These are phyloP conservation scores for Nicotiana knightiana DNA, from an alignment of 257 asterid genomes.

Conservation along the genomic window DNA sequence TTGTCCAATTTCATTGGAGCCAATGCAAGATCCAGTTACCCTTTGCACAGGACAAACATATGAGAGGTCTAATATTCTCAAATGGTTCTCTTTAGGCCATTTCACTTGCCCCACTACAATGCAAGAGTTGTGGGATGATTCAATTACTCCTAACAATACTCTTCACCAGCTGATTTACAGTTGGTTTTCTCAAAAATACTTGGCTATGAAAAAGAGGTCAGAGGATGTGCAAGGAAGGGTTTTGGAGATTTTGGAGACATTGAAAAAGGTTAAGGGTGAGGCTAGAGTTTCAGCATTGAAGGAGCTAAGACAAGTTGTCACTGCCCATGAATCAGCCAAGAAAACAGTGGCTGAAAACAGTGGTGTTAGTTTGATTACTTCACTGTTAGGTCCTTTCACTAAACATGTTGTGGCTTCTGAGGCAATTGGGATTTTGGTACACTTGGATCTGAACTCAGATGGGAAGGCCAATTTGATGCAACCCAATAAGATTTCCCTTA, in stretches of 20 bases:
- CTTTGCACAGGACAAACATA: slow-evolving; percentile 87
- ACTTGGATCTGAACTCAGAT: slow-evolving; percentile 42
- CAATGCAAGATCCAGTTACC: slow-evolving; percentile 78
- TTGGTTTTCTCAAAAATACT: slow-evolving; percentile 76
- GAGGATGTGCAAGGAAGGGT: slow-evolving; percentile 79
- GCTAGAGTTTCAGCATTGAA: slow-evolving; percentile 52
- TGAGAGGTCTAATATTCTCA: slow-evolving; percentile 57
- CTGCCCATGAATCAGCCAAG: slow-evolving; percentile 43
- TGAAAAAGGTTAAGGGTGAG: slow-evolving; percentile 66
- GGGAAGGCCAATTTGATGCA: slow-evolving; percentile 51
- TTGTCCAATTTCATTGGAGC: slow-evolving; percentile 73
- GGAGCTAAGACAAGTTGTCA: slow-evolving; percentile 46
- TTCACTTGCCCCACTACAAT: slow-evolving; percentile 67
- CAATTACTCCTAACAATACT: slow-evolving; percentile 62
- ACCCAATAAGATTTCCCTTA: slow-evolving; percentile 54
- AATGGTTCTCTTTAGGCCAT: slow-evolving; percentile 57
- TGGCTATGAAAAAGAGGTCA: slow-evolving; percentile 69
- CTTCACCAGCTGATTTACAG: slow-evolving; percentile 48
- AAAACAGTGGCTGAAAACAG: slow-evolving; percentile 49
- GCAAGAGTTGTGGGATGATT: slow-evolving; percentile 76
- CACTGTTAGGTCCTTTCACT: slow-evolving; percentile 59
- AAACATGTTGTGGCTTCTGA: slow-evolving; percentile 68
- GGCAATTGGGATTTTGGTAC: slow-evolving; percentile 53
- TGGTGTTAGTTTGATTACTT: slow-evolving; percentile 45
- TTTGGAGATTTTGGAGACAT: slow-evolving; percentile 50